Base-by-base conservation (phyloP, 208 protist species). In the Spongospora subterranea region DNA sequence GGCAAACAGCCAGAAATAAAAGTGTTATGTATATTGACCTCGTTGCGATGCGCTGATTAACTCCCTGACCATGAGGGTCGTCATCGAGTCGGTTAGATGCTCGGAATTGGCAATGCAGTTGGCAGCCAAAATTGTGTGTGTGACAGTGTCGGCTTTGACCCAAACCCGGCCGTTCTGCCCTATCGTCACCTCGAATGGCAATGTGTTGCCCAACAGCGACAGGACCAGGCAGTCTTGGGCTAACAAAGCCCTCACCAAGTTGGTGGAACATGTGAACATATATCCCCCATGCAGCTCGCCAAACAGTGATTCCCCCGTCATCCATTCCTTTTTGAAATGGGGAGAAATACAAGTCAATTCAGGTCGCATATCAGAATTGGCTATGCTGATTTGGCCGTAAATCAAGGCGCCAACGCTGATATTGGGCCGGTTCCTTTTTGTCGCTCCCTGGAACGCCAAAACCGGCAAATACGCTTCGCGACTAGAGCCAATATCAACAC, bases 391-490 rank as follows among this genome's bases (percentile, higher is more conserved):
- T 29, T 94, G 71, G 0, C 77, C 92, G 88, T 96, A 96, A 29
- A 97, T 94, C 43, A 96, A 29, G 13, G 92, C 77, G 20, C 95
- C 95, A 29, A 93, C 90, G 77, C 88, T 32, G 0, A 97, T 89
- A 46, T 95, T 94, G 17, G 95, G 95, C 71, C 94, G 91, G 88
- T 95, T 96, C 39, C 90, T 89, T 76, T 95, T 96, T 0, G 95
- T 95, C 0, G 95, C 96, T n/a, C 94, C 94, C 89, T 97, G 95
- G 82, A 97, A 97, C 20, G 95, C 91, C 0, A 96, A 92, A 43
- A 92, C 77, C n/a, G 93, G 90, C 13, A 97, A 90, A 64, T 88
- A 40, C 32, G 95, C 96, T 0, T 66, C 24, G 11, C 60, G 88
- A n/a, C 77, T 89, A 20, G 60, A 65, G 45, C 95, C 95, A 32